Evolutionary conservation across 345 rosid genomes (phyloP), one percentile per base, ranked within the genome.

Genomic region (Salix viminalis): DNA sequence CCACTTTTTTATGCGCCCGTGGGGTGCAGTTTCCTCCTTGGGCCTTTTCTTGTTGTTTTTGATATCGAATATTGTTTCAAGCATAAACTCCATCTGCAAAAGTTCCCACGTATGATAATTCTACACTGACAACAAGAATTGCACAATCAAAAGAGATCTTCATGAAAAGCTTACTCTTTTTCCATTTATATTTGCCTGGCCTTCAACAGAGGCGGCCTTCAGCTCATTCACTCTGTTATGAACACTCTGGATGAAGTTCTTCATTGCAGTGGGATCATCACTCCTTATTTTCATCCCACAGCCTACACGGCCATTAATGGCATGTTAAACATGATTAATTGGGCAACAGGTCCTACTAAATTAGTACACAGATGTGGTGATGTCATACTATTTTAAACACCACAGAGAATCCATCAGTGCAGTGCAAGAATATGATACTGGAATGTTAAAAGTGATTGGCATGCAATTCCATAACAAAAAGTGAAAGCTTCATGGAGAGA

Each of bases 211-310:
- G 24, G 88, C 82, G 67, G 83, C 81, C 90, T 91, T 95, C 76
- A 95, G 75, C 78, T 90, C 93, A 37, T 82, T 89, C 75, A 89
- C 92, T 86, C 89, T 89, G 61, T 82, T 89, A 78, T 93, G 99
- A 82, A 93, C 88, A 79, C 89, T 84, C 76, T 88, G 75, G 76
- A 96, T 87, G 77, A 96, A 91, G 72, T 83, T 87, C 81, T 89
- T 96, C 98, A 96, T 96, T 79, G 94, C 83, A 79, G 84, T 74
- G 66, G 97, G 99, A 84, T 96, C 99, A 52, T 93, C 99, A 62
- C 82, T 85, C 85, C 98, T 90, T 79, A 96, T 81, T 88, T 91
- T 96, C 92, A 93, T 86, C 79, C 99, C 99, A 79, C 99, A 96
- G 81, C 94, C 99, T 96, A 23, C 34, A 54, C 28, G 68, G 15